phyloP scores from a whole-genome alignment of 768 basidiomycete genomes.

The Rhodosporidiobolus sp. region DNA sequence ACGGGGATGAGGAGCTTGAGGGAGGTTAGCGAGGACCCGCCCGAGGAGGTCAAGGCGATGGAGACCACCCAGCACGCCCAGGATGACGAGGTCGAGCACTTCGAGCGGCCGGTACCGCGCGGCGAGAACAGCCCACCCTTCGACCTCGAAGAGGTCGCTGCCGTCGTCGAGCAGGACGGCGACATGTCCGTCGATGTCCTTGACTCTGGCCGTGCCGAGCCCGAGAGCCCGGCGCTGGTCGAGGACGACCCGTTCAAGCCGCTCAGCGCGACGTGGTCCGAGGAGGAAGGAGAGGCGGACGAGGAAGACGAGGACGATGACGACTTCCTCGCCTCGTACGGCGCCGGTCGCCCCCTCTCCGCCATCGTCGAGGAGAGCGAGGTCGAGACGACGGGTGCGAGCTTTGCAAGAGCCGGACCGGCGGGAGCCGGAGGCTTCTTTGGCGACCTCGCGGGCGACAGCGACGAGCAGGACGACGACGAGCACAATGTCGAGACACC shows the following conservation, averaged over 20 bases:
- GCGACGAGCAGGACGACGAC: background rate
- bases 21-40: background rate
- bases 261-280: background rate
- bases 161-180: no score
- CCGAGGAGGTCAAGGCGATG: background rate
- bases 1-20: background rate
- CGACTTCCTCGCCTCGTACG: background rate
- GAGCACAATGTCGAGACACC: background rate
- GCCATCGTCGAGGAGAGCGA: slow-evolving; percentile 8
- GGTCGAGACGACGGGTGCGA: background rate
- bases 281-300: background rate
- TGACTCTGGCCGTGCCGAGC: background rate
- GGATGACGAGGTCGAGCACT: background rate
- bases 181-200: no score
- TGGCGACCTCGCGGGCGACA: background rate
- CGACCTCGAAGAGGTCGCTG: no score
- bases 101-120: no score
- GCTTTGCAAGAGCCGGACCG: background rate
- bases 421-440: background rate
- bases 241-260: slow-evolving; percentile 4
- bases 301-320: background rate
- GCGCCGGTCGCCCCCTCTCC: background rate
- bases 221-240: background rate
- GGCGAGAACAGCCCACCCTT: no score
- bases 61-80: background rate